Evolutionary conservation across 2,329 filamentous ascomycete genomes (phyloP), one percentile per base, ranked within the genome.

Genomic region (Xylariomycetidae sp.): DNA sequence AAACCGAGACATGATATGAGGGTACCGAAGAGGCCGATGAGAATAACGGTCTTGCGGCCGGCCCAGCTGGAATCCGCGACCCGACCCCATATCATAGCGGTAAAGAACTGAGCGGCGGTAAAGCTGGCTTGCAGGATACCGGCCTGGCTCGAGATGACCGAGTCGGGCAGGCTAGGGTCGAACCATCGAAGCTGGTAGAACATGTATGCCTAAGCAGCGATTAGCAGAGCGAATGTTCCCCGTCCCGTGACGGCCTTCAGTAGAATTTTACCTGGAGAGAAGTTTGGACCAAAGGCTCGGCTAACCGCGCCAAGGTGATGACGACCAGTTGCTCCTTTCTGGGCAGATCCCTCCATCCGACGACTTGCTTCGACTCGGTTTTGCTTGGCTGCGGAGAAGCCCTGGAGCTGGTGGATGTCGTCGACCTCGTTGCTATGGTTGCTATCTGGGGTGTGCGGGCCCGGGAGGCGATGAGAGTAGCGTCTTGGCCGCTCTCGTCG

Each of bases 161-260:
- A 70, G 45, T 72, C 65, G 0, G 74, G 59, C 11, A 76, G 62
- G 8, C 50, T 59, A 0, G 68, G 63, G 37, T 74, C 64, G 48
- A 94, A 90, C 38, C 82, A 90, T 47, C 78, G 80, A n/a, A 95
- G 74, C 57, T 92, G 86, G 59, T 90, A 94, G 62, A 87, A 94
- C 68, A 94, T 80, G 59, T 94, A 94, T 2, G 84, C 75, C 59
- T 84, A 64, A 6, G 23, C 20, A 17, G 30, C 14, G 36, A 27
- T 31, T 13, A 35, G 31, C 19, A 14, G 30, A 12, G 16, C n/a
- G 12, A 15, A 31, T n/a, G 17, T 6, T 9, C 13, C 6, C 16
- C 8, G n/a, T 25, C 29, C 10, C 18, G 20, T 13, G 6, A n/a
- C 9, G 28, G 34, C 2, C 6, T 14, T 27, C 3, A 30, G n/a